Conservation (phyloP, 108 stramenopile genomes). For the Nitzschia palea region DNA sequence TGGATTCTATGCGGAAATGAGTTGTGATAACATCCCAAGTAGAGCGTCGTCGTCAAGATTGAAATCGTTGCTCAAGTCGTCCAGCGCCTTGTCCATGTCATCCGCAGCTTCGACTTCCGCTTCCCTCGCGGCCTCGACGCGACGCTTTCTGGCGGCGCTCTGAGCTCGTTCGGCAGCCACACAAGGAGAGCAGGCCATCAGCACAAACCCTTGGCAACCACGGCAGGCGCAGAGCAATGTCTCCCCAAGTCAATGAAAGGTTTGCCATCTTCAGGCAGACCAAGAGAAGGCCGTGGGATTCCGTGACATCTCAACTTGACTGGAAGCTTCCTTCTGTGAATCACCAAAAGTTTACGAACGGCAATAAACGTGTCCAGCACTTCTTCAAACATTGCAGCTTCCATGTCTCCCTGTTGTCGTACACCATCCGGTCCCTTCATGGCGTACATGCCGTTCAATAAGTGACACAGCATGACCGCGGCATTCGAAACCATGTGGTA, state of each 20-base stretch:
- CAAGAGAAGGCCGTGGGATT: conserved; percentile 70
- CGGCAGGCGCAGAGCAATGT: conserved; percentile 79
- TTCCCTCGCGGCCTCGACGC: conserved; percentile 41
- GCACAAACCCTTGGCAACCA: conserved; percentile 88
- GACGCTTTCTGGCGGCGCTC: conserved; percentile 30
- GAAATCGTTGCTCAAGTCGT: conserved; percentile 65
- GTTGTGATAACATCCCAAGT: conserved; percentile 64
- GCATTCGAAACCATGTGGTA: conserved; percentile 88
- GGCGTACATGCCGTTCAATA: conserved; percentile 82
- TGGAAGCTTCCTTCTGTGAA: conserved; percentile 77
- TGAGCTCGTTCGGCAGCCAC: conserved; percentile 80
- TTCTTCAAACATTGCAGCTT: conserved; percentile 80
- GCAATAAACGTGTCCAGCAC: conserved; percentile 79
- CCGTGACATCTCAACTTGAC: conserved; percentile 81
- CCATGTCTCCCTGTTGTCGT: conserved; percentile 48
- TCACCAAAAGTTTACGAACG: conserved; percentile 68
- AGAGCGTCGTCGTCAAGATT: conserved; percentile 83
- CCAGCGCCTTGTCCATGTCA: conserved; percentile 64
- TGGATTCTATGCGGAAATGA: conserved; percentile 47
- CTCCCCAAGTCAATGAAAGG: conserved; percentile 81
- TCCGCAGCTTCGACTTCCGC: conserved; percentile 43
- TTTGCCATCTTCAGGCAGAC: conserved; percentile 38
- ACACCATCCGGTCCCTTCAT: conserved; percentile 41
- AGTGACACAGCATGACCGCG: conserved; percentile 79
- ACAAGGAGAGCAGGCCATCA: conserved; percentile 89